Conservation (phyloP, 306 rosid species). For the Dryas drummondii region DNA sequence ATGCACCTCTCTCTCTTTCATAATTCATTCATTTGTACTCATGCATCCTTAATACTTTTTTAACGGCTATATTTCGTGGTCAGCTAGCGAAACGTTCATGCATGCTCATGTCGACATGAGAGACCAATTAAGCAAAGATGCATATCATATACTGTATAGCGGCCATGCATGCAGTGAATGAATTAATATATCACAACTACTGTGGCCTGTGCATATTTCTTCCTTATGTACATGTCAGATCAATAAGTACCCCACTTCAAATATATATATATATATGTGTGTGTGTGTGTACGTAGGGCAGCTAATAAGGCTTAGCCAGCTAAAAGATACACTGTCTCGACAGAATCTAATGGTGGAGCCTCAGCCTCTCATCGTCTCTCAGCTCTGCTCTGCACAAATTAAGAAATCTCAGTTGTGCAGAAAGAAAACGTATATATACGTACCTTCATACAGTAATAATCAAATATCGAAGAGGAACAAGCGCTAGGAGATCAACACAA, state of each 20-base stretch:
- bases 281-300: too few relatives aligned
- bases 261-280: background rate
- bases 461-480: too few relatives aligned
- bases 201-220: background rate
- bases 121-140: too few relatives aligned
- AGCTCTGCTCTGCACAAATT: too few relatives aligned
- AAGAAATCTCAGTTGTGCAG: too few relatives aligned
- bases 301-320: background rate
- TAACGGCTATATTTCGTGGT: constrained; percentile 3
- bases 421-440: too few relatives aligned
- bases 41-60: background rate
- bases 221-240: too few relatives aligned
- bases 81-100: background rate
- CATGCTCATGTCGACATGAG: background rate
- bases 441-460: too few relatives aligned
- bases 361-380: background rate
- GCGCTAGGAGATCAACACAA: too few relatives aligned
- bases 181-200: background rate
- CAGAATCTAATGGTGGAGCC: background rate
- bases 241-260: background rate
- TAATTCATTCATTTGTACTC: too few relatives aligned
- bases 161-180: too few relatives aligned
- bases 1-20: background rate
- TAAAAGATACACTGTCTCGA: background rate
- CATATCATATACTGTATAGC: too few relatives aligned